Evolutionary conservation across 805 yeast species (phyloP), one percentile per base, ranked within the genome.

Genomic region (Hanseniaspora lindneri): DNA sequence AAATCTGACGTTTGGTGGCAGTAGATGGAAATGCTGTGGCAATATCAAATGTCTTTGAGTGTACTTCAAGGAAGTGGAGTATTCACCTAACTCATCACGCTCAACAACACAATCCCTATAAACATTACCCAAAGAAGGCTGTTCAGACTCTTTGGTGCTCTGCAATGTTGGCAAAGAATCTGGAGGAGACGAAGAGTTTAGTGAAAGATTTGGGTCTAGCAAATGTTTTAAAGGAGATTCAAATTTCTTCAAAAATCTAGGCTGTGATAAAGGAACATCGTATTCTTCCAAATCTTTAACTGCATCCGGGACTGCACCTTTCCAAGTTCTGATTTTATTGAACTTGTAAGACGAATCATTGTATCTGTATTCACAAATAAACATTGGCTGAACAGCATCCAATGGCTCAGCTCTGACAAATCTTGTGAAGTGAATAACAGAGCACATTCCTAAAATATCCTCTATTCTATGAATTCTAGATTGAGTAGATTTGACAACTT

Each of bases 301-400:
- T 64, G 89, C 97, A 64, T 92, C 97, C 0, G 98, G 98, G 55
- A 92, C 72, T 69, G 97, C 92, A 6, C 96, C 96, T 65, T 86
- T 89, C 98, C 98, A 92, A 2, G 98, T 89, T 60, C 97, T 76
- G 58, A 92, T 92, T 61, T 89, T 83, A 66, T 89, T 92, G 71
- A 92, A 92, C 25, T 80, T 80, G 63, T 85, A 84, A 58, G 85
- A 95, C 49, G 76, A 73, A 61, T 89, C 96, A 61, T 89, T 89
- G 66, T 88, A 92, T 59, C 98, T 79, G 63, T 77, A 84, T 65
- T 92, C 98, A 68, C 97, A 92, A 56, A 92, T 80, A 65, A 87
- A 92, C 60, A 94, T 74, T 5, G 92, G 89, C 3, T 85, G 82
- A 47, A 85, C 89, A 49, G 71, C 72, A 19, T 84, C 82, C 43